phyloP scores from a whole-genome alignment of 2,329 filamentous ascomycete species.

The Podosphaera aphanis region DNA sequence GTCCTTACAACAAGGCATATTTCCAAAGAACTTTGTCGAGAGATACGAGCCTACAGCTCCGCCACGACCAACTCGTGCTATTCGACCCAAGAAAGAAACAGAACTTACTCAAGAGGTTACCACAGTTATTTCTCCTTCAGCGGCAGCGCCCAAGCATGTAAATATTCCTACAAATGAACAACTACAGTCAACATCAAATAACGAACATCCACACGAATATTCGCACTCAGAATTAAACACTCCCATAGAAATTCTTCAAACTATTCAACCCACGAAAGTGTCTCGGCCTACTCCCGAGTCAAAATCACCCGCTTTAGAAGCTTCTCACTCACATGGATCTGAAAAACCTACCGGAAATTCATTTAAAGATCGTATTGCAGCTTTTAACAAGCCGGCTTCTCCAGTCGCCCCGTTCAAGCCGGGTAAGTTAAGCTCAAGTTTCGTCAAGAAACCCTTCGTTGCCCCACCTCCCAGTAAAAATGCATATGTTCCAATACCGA shows the following conservation, averaged over 20 bases:
- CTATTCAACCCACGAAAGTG: slow-evolving; percentile 15
- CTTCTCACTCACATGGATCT: slow-evolving; percentile 38
- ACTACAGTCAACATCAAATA: not conserved
- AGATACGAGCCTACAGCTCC: slow-evolving; percentile 81
- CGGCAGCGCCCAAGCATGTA: slow-evolving; percentile 19
- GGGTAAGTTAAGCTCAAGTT: slow-evolving; percentile 36
- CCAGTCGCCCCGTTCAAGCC: slow-evolving; percentile 74
- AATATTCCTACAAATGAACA: slow-evolving; percentile 9
- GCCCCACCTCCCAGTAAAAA: slow-evolving; percentile 83
- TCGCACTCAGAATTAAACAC: slow-evolving; percentile 17
- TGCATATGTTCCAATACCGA: slow-evolving; percentile 60
- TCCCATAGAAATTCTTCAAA: slow-evolving; percentile 17
- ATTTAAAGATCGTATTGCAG: slow-evolving; percentile 87
- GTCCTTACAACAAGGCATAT: slow-evolving; percentile 59
- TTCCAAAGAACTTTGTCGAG: slow-evolving; percentile 93
- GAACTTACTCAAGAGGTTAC: slow-evolving; percentile 16
- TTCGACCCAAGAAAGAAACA: slow-evolving; percentile 36
- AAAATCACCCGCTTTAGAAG: slow-evolving; percentile 16
- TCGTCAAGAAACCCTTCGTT: slow-evolving; percentile 94
- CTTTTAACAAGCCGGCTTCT: slow-evolving; percentile 80
- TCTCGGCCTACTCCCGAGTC: slow-evolving; percentile 10
- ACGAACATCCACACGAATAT: slow-evolving; percentile 16
- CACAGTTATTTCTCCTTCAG: not conserved
- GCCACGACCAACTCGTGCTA: slow-evolving; percentile 53
- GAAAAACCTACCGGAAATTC: slow-evolving; percentile 57